Conservation (phyloP, 768 basidiomycete genomes). For the Serendipita vermifera region DNA sequence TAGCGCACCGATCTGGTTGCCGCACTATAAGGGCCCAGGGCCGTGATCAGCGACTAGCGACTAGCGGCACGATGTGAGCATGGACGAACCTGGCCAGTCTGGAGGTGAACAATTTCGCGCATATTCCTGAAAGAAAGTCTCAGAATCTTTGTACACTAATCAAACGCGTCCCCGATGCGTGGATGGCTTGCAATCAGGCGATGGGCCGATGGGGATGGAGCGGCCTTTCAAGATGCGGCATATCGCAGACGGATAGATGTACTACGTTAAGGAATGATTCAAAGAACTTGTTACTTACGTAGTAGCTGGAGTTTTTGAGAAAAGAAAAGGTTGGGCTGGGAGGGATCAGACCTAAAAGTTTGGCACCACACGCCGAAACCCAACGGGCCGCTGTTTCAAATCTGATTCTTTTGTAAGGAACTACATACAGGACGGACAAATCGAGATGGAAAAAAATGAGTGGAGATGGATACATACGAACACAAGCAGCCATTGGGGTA, state of each 20-base stretch:
- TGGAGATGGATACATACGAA: not conserved
- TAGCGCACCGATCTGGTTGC: conserved; percentile 93
- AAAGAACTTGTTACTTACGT: too few species aligned
- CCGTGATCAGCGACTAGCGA: conserved; percentile 1
- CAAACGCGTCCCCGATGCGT: not conserved
- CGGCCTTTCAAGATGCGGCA: not conserved
- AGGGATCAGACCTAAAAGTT: not conserved
- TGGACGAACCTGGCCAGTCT: conserved; percentile 85
- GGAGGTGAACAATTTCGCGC: conserved; percentile 99
- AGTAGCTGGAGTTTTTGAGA: too few species aligned
- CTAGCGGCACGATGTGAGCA: conserved; percentile 4
- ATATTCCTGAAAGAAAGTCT: conserved; percentile 41
- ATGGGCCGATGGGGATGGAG: not conserved
- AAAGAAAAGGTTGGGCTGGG: conserved; percentile 8
- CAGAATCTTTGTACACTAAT: not conserved
- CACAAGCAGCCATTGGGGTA: not conserved
- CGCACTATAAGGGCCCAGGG: conserved; percentile 43
- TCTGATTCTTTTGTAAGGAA: not conserved
- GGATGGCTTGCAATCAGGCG: conserved; percentile 5
- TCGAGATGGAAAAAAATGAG: not conserved
- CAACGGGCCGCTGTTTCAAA: not conserved
- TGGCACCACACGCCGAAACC: not conserved
- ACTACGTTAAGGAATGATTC: too few species aligned
- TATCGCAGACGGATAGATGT: too few species aligned
- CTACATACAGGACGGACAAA: conserved; percentile 4